These are phyloP conservation scores for Claviceps maximensis DNA, from an alignment of 2,329 filamentous ascomycete species.

Conservation along the genomic window DNA sequence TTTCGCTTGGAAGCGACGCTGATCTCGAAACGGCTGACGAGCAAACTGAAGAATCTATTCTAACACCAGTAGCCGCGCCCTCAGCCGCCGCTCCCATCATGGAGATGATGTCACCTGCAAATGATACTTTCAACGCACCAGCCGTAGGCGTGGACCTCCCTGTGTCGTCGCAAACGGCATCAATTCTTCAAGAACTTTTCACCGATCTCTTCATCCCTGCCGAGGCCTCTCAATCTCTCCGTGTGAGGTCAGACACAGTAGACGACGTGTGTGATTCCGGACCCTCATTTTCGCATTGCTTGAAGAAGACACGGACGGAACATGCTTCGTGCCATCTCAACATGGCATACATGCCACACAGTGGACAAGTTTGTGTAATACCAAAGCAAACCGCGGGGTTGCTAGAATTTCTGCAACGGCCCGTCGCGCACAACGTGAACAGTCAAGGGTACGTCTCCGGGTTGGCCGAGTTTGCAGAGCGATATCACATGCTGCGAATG, in stretches of 20 bases:
- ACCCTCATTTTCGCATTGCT: not conserved
- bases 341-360: conserved; percentile 25
- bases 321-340: conserved; percentile 8
- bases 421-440: conserved; percentile 8
- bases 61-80: not conserved
- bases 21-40: not conserved
- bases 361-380: conserved; percentile 11
- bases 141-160: not conserved
- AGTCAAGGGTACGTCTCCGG: not conserved
- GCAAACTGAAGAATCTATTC: not conserved
- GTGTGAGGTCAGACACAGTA: not conserved
- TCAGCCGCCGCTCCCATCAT: not conserved
- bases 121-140: not conserved
- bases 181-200: not conserved
- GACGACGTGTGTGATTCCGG: not conserved
- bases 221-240: not conserved
- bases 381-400: conserved; percentile 9
- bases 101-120: not conserved
- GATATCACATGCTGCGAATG: conserved; percentile 31
- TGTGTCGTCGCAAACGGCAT: not conserved
- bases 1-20: not conserved
- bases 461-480: conserved; percentile 6
- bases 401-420: conserved; percentile 11
- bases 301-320: not conserved
- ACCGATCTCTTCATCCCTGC: not conserved